phyloP scores from a whole-genome alignment of 345 rosid species.

The Lepidium didymum region DNA sequence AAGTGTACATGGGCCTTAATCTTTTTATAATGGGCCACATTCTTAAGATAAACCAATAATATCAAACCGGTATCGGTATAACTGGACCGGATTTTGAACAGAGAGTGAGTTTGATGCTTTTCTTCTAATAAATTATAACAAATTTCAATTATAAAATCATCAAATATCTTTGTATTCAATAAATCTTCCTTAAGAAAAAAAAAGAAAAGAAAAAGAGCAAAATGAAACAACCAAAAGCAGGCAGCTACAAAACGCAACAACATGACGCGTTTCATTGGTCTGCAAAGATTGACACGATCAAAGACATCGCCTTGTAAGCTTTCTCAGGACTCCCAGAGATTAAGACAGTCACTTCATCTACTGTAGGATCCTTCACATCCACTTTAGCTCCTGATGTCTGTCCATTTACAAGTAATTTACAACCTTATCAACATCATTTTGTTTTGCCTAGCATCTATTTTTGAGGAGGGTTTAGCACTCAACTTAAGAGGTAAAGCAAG shows the following conservation, averaged over 20 bases:
- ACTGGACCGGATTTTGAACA: not conserved
- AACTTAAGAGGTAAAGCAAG: too few species aligned
- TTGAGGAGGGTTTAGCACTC: too few species aligned
- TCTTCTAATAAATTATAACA: too few species aligned
- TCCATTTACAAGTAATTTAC: conserved; percentile 15
- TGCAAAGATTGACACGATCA: conserved; percentile 30
- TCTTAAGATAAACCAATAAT: not conserved
- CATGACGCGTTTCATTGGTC: not conserved
- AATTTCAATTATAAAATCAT: too few species aligned
- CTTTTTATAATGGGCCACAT: not conserved
- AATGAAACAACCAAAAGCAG: not conserved
- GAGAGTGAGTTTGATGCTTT: not conserved
- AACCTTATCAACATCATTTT: not conserved
- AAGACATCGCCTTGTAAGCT: conserved; percentile 43
- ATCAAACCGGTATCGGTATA: not conserved
- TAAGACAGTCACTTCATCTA: conserved; percentile 38
- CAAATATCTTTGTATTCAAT: too few species aligned
- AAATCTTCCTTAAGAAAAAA: too few species aligned
- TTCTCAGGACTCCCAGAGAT: conserved; percentile 58
- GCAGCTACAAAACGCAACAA: not conserved
- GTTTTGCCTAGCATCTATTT: not conserved
- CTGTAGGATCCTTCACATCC: conserved; percentile 38
- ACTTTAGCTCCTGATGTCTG: conserved; percentile 61
- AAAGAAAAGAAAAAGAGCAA: too few species aligned
- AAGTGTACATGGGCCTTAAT: not conserved